Percentiles rank a stretch among this genome's conserved stretches.
Evolutionary conservation across 768 basidiomycete species (phyloP).

Genomic region (Cyclocybe aegerita): DNA sequence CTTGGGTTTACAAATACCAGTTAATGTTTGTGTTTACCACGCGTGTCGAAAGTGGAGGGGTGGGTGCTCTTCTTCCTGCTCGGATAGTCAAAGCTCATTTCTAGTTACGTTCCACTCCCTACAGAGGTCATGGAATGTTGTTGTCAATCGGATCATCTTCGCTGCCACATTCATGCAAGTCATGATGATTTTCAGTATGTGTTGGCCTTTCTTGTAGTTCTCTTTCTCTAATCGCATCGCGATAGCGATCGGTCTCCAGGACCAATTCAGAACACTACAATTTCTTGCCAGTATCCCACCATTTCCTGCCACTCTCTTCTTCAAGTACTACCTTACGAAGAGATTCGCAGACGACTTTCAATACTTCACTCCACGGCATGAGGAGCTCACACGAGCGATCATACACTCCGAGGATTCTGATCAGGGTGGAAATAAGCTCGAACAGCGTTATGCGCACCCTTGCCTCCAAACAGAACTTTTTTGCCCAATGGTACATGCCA

Average conservation of each 20-base stretch:
- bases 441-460: constrained; percentile 83
- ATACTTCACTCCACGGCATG: constrained; percentile 68
- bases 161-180: constrained; percentile 74
- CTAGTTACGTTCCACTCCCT: background rate
- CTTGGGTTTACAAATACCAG: constrained; percentile 83
- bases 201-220: constrained; percentile 1
- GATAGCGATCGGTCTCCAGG: constrained; percentile 70
- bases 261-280: constrained; percentile 54
- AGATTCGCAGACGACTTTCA: constrained; percentile 61
- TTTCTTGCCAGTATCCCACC: constrained; percentile 74
- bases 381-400: constrained; percentile 59
- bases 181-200: constrained; percentile 71
- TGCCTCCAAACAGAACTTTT: constrained; percentile 70
- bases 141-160: constrained; percentile 72
- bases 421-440: constrained; percentile 56
- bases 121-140: constrained; percentile 77
- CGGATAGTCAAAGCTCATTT: background rate
- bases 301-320: constrained; percentile 58
- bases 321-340: constrained; percentile 71
- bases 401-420: constrained; percentile 65
- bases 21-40: constrained; percentile 81
- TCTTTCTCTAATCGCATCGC: background rate
- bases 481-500: constrained; percentile 68
- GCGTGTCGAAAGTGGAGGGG: constrained; percentile 80
- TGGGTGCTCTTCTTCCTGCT: constrained; percentile 28